A percentile compares a stretch with the other conserved stretches of the same genome.
Evolutionary conservation across 2,329 filamentous ascomycete genomes (phyloP).

Genomic region (Xylariaceae sp.): DNA sequence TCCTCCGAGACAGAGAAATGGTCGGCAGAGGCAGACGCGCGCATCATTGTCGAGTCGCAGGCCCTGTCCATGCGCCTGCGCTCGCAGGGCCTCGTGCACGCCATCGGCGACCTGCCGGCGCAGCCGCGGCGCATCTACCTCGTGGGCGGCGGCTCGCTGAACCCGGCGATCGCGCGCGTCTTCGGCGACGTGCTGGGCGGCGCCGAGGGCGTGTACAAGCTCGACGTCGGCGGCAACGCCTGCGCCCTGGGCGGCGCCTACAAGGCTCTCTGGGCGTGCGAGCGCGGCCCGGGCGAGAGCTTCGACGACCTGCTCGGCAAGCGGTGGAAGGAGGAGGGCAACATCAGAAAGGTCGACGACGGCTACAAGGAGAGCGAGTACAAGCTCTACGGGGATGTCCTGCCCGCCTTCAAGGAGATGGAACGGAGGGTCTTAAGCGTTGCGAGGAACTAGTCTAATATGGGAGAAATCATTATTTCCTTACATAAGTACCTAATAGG

Average conservation of each 20-base stretch:
- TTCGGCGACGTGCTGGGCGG: constrained; percentile 86
- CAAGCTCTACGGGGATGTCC: constrained; percentile 68
- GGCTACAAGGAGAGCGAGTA: constrained; percentile 74
- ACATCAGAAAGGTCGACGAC: constrained; percentile 74
- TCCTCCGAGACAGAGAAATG: constrained; percentile 40
- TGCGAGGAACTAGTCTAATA: constrained; percentile 29
- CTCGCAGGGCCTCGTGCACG: constrained; percentile 67
- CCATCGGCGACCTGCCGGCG: constrained; percentile 52
- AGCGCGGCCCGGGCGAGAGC: constrained; percentile 55
- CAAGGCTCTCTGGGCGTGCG: constrained; percentile 90
- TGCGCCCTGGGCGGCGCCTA: constrained; percentile 92
- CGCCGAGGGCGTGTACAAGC: constrained; percentile 81
- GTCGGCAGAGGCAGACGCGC: constrained; percentile 64
- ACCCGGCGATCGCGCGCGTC: constrained; percentile 80
- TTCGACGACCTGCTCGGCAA: constrained; percentile 84
- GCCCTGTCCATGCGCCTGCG: constrained; percentile 85
- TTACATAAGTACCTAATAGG: too few relatives aligned
- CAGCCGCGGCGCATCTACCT: constrained; percentile 40
- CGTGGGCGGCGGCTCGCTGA: constrained; percentile 85
- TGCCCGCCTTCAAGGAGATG: constrained; percentile 49
- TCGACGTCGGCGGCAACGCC: constrained; percentile 92
- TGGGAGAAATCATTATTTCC: too few relatives aligned
- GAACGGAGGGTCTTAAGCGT: constrained; percentile 27
- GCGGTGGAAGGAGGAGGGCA: constrained; percentile 80
- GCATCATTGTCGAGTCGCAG: constrained; percentile 90